These are phyloP conservation scores for Penicillium verhagenii DNA, from an alignment of 495 filamentous ascomycete genomes.

Conservation along the genomic window DNA sequence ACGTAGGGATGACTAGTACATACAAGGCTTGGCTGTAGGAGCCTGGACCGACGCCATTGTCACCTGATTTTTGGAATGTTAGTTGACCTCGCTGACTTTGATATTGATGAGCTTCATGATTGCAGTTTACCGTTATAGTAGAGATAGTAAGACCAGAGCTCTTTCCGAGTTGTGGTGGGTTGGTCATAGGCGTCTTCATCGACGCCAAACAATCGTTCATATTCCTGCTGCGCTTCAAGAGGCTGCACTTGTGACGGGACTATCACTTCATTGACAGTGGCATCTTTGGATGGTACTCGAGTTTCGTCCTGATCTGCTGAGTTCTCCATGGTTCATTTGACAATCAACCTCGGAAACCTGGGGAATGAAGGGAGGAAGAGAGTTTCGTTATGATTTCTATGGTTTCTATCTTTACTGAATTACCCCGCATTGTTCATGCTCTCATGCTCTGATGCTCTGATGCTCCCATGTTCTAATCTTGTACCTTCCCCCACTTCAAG, in stretches of 20 bases:
- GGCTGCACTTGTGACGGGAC: slow-evolving; percentile 9
- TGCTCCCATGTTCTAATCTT: neutral
- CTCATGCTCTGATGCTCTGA: neutral
- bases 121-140: slow-evolving; percentile 40
- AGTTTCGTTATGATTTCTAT: neutral
- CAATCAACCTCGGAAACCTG: neutral
- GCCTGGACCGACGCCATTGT: slow-evolving; percentile 50
- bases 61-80: slow-evolving; percentile 21
- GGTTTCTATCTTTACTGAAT: neutral
- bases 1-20: slow-evolving; percentile 3
- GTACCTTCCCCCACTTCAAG: neutral
- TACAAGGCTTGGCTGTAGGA: slow-evolving; percentile 48
- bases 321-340: slow-evolving; percentile 6
- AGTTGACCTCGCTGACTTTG: neutral
- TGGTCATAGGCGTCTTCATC: slow-evolving; percentile 41
- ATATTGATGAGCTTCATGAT: neutral
- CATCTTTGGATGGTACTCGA: slow-evolving; percentile 3
- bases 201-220: slow-evolving; percentile 40
- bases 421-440: slow-evolving; percentile 18
- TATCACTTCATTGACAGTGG: slow-evolving; percentile 4
- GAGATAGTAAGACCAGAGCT: slow-evolving; percentile 52
- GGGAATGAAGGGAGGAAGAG: slow-evolving; percentile 3
- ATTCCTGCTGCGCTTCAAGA: slow-evolving; percentile 25
- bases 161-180: slow-evolving; percentile 46
- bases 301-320: neutral